Percentiles rank a stretch among this genome's conserved stretches.
These are phyloP conservation scores for Colletotrichum scovillei DNA, from an alignment of 2,329 filamentous ascomycete species.

Conservation along the genomic window DNA sequence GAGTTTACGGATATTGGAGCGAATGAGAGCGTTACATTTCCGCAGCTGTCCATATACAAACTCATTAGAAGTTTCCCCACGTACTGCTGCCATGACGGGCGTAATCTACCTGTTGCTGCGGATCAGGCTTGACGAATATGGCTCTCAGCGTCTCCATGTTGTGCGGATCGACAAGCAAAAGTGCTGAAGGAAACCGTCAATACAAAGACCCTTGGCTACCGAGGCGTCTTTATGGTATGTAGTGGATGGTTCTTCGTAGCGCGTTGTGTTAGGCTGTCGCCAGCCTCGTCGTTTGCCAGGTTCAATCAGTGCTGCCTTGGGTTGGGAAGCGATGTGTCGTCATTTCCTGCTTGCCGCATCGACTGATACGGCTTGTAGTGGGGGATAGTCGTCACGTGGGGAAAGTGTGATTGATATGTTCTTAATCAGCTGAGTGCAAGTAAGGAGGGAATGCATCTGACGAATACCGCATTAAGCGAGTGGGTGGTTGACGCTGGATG, in stretches of 20 bases:
- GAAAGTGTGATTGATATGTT: not conserved
- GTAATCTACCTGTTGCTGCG: slow-evolving; percentile 83
- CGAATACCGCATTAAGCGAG: not conserved
- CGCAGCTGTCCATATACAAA: slow-evolving; percentile 71
- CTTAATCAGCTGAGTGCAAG: not conserved
- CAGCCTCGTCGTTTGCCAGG: slow-evolving; percentile 30
- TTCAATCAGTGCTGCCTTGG: slow-evolving; percentile 29
- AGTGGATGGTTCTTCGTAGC: slow-evolving; percentile 1
- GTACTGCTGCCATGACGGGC: not conserved
- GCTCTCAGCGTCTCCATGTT: slow-evolving; percentile 88
- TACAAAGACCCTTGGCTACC: not conserved
- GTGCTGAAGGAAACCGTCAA: slow-evolving; percentile 7
- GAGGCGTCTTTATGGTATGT: not conserved
- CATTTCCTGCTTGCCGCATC: slow-evolving; percentile 22
- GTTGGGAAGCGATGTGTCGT: slow-evolving; percentile 32
- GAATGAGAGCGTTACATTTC: slow-evolving; percentile 93
- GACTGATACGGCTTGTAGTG: slow-evolving; percentile 29
- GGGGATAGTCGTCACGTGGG: slow-evolving; percentile 33
- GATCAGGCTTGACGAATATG: slow-evolving; percentile 92
- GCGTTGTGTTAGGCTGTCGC: slow-evolving; percentile 19
- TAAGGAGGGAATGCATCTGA: not conserved
- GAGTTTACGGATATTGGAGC: slow-evolving; percentile 90
- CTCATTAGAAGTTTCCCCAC: not conserved
- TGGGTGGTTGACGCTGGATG: not conserved
- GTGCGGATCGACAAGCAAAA: slow-evolving; percentile 27